Evolutionary conservation across 129 eudicot species (phyloP).

Genomic region (sunflower (Helianthus annuus)): DNA sequence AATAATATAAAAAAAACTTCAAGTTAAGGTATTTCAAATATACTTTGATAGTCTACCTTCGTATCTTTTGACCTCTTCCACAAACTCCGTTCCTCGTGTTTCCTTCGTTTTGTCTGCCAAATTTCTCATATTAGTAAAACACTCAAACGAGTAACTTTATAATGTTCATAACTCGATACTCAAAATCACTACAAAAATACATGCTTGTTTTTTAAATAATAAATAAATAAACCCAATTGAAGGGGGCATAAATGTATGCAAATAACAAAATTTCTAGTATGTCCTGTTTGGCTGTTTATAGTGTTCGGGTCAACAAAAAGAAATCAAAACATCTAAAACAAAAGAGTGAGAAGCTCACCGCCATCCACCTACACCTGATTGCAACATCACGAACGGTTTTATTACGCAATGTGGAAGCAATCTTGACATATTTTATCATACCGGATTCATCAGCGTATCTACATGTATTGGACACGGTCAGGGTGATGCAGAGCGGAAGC

Average conservation of each 20-base stretch:
- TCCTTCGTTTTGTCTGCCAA: conserved; percentile 87
- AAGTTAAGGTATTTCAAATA: background rate
- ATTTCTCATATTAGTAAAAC: conserved; percentile 27
- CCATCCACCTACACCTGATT: conserved; percentile 87
- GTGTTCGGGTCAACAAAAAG: background rate
- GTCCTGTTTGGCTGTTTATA: background rate
- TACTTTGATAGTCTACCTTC: conserved; percentile 52
- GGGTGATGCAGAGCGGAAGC: too few species aligned
- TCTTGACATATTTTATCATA: conserved; percentile 78
- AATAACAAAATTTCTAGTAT: background rate
- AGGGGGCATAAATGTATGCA: conserved; percentile 1
- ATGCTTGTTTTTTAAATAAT: background rate
- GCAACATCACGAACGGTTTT: conserved; percentile 98
- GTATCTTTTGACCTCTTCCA: conserved; percentile 68
- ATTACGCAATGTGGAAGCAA: conserved; percentile 74
- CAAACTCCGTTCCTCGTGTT: conserved; percentile 62
- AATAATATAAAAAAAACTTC: conserved; percentile 1
- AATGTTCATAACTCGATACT: background rate
- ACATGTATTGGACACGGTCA: conserved; percentile 27
- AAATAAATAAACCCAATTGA: background rate
- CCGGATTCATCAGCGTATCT: conserved; percentile 77
- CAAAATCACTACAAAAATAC: background rate
- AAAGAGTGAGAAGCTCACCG: conserved; percentile 61
- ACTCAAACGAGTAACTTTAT: conserved; percentile 22
- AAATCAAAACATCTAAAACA: conserved; percentile 5